These are phyloP conservation scores for Talaromyces trachyspermus DNA, from an alignment of 495 filamentous ascomycete species.

Conservation along the genomic window DNA sequence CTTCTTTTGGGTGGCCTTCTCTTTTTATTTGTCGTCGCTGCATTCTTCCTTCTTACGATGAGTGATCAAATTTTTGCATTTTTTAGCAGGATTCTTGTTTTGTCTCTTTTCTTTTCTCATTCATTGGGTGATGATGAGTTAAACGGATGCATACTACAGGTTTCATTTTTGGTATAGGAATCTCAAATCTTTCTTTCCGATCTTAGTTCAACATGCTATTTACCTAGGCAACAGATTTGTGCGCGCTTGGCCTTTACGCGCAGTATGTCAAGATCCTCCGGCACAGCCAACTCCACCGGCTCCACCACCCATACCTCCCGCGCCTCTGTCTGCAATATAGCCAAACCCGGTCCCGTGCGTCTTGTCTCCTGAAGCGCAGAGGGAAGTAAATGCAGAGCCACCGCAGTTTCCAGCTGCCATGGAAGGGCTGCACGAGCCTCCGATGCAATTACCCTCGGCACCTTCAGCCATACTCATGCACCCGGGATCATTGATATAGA, in stretches of 20 bases:
- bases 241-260: too few species aligned
- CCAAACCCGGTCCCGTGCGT: neutral
- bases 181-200: too few species aligned
- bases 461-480: constrained; percentile 28
- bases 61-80: neutral
- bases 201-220: too few species aligned
- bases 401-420: constrained; percentile 48
- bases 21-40: neutral
- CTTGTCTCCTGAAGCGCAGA: neutral
- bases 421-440: constrained; percentile 45
- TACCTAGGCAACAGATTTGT: too few species aligned
- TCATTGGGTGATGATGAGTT: too few species aligned
- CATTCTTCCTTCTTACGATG: neutral
- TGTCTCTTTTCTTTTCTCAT: too few species aligned
- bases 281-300: constrained; percentile 12
- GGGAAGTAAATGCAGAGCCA: constrained; percentile 17
- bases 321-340: neutral
- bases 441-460: constrained; percentile 37
- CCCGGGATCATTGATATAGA: neutral
- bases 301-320: neutral
- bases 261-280: neutral
- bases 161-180: too few species aligned
- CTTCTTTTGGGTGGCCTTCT: neutral
- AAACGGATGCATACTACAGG: too few species aligned
- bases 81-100: too few species aligned